Conservation (phyloP, 495 filamentous ascomycete species). For the Aspergillus asperescens region DNA sequence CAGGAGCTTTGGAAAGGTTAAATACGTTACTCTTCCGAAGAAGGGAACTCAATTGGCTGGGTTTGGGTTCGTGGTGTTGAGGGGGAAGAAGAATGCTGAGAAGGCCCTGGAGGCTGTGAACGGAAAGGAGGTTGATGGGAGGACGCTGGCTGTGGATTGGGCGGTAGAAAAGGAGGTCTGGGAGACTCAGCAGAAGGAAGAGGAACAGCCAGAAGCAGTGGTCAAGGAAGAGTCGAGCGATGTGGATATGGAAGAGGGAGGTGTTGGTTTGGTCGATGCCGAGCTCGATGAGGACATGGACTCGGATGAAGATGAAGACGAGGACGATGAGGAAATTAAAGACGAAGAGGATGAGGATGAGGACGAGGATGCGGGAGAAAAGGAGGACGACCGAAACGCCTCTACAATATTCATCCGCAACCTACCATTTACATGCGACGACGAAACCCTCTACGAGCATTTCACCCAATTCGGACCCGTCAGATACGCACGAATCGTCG, state of each 20-base stretch:
- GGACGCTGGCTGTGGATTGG: slow-evolving; percentile 89
- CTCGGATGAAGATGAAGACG: slow-evolving; percentile 19
- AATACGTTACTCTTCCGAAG: slow-evolving; percentile 73
- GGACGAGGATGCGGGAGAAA: slow-evolving; percentile 46
- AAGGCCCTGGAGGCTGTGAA: slow-evolving; percentile 80
- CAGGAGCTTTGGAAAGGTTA: slow-evolving; percentile 82
- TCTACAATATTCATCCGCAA: slow-evolving; percentile 91
- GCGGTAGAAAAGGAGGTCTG: slow-evolving; percentile 87
- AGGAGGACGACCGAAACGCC: slow-evolving; percentile 51
- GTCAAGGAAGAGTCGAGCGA: slow-evolving; percentile 25
- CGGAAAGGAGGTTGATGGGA: slow-evolving; percentile 82
- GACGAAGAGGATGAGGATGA: slow-evolving; percentile 40
- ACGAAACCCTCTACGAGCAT: slow-evolving; percentile 73
- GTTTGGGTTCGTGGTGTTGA: slow-evolving; percentile 88
- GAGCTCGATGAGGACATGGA: slow-evolving; percentile 27
- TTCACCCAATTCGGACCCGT: slow-evolving; percentile 79
- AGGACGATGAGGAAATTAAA: slow-evolving; percentile 22
- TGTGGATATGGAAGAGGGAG: slow-evolving; percentile 36
- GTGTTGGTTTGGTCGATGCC: slow-evolving; percentile 24
- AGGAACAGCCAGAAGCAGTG: slow-evolving; percentile 23
- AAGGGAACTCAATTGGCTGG: slow-evolving; percentile 67
- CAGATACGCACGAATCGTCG: slow-evolving; percentile 82
- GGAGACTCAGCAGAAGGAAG: slow-evolving; percentile 55
- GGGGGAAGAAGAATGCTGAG: slow-evolving; percentile 86
- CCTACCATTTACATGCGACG: slow-evolving; percentile 77